Evolutionary conservation across 257 asterid species (phyloP).

Genomic region (Nicotiana tomentosiformis): DNA sequence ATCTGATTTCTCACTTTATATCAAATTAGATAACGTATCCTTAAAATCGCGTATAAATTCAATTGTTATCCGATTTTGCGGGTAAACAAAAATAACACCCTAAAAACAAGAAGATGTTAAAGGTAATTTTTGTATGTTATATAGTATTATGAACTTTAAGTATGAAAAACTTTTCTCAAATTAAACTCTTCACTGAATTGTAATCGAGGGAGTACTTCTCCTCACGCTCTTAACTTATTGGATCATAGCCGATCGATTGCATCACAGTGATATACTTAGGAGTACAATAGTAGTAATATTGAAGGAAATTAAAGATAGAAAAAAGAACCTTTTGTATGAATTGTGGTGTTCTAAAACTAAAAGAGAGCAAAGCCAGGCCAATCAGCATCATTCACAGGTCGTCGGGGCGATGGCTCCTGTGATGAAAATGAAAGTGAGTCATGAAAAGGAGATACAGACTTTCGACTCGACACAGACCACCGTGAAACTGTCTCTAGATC

Average conservation of each 20-base stretch:
- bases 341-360: slow-evolving; percentile 33
- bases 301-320: neutral
- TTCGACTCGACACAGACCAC: slow-evolving; percentile 48
- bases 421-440: slow-evolving; percentile 28
- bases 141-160: neutral
- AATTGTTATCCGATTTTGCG: too few species aligned
- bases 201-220: too few species aligned
- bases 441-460: slow-evolving; percentile 31
- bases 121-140: neutral
- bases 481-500: slow-evolving; percentile 37
- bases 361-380: slow-evolving; percentile 53
- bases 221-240: too few species aligned
- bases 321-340: neutral
- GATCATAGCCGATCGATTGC: too few species aligned
- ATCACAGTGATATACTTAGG: too few species aligned
- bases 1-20: too few species aligned
- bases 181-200: neutral
- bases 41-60: too few species aligned
- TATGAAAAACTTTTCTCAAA: neutral
- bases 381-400: slow-evolving; percentile 28
- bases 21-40: too few species aligned
- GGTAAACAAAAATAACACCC: neutral
- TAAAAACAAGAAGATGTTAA: neutral
- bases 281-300: too few species aligned
- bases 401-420: slow-evolving; percentile 28